These are phyloP conservation scores for bread wheat (Triticum aestivum) DNA, from an alignment of 176 grass and related monocot genomes.

Conservation along the genomic window DNA sequence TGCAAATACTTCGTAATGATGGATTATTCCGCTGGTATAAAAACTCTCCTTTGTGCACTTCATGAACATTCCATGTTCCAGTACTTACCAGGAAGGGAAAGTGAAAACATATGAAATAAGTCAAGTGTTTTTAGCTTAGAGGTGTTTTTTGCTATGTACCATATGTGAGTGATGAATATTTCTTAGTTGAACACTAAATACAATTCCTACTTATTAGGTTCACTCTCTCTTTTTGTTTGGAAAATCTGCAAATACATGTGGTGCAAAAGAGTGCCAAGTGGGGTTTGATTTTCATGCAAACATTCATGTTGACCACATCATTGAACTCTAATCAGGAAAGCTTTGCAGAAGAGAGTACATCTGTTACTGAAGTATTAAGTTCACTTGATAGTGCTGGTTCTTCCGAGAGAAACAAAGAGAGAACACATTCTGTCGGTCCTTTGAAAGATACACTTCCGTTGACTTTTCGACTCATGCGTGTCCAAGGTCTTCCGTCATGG, in stretches of 20 bases:
- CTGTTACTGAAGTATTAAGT: conserved; percentile 23
- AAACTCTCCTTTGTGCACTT: background rate
- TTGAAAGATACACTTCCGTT: conserved; percentile 40
- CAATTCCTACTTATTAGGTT: background rate
- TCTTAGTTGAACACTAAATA: background rate
- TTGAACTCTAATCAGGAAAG: conserved; percentile 26
- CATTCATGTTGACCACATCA: background rate
- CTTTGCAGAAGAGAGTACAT: conserved; percentile 29
- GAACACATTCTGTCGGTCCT: conserved; percentile 33
- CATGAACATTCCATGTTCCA: background rate
- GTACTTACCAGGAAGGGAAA: background rate
- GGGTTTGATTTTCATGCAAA: background rate
- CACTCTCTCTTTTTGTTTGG: background rate
- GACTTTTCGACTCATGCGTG: conserved; percentile 71
- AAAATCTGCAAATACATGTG: background rate
- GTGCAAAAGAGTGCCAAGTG: background rate
- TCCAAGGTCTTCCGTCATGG: conserved; percentile 85
- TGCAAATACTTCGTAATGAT: background rate
- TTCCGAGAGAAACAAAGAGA: conserved; percentile 38
- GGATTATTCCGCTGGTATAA: background rate
- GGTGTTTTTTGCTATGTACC: background rate
- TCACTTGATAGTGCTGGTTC: conserved; percentile 23
- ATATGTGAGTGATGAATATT: conserved; percentile 2
- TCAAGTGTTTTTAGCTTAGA: background rate
- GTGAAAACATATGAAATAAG: background rate